Conservation (phyloP, 2,329 filamentous ascomycete species). For the Chaetomiaceae sp. region DNA sequence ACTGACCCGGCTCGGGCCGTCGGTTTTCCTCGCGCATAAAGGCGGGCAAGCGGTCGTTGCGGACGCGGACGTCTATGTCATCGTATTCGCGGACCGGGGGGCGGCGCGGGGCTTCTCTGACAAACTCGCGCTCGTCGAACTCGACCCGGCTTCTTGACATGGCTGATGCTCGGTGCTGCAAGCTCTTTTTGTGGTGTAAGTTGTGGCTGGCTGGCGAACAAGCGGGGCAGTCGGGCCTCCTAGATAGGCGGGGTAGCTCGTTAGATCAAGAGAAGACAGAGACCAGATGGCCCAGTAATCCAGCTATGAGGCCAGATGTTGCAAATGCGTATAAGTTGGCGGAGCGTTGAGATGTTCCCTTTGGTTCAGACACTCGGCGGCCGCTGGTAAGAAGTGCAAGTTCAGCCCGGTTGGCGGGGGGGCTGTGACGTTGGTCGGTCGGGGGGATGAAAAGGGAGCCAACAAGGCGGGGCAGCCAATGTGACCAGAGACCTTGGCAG, state of each 20-base stretch:
- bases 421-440: constrained; percentile 24
- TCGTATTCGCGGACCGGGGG: constrained; percentile 29
- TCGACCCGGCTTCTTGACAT: constrained; percentile 35
- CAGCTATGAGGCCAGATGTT: background rate
- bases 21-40: constrained; percentile 50
- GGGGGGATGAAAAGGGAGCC: constrained; percentile 14
- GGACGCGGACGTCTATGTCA: constrained; percentile 29
- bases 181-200: constrained; percentile 5
- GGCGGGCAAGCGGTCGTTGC: constrained; percentile 44
- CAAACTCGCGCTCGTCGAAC: constrained; percentile 45
- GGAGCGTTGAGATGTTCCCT: background rate
- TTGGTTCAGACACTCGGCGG: constrained; percentile 6
- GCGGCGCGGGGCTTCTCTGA: constrained; percentile 31
- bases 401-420: constrained; percentile 14
- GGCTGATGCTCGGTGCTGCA: constrained; percentile 13
- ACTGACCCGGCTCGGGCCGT: constrained; percentile 44
- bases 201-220: constrained; percentile 8
- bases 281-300: background rate
- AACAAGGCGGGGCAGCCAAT: constrained; percentile 25
- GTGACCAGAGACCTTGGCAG: constrained; percentile 23
- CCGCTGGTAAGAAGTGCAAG: constrained; percentile 10
- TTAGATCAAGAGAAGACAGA: background rate
- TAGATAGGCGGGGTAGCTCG: background rate
- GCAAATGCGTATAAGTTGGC: background rate
- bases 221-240: background rate